A percentile compares a stretch with the other conserved stretches of the same genome.
Conservation (phyloP, 371 early-diverging fungal species). For the Mortierella sp. region DNA sequence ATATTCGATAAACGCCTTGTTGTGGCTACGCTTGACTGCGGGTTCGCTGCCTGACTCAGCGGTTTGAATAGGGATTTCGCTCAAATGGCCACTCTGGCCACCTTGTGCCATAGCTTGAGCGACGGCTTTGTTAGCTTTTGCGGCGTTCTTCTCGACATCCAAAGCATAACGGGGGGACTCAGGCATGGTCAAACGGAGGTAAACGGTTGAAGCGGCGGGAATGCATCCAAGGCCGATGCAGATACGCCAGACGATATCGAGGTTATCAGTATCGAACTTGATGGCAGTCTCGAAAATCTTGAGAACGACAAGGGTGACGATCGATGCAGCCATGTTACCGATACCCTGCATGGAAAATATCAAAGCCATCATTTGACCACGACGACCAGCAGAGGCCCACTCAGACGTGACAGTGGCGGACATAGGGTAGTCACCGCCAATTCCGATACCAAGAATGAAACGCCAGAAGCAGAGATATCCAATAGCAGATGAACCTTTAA, state of each 20-base stretch:
- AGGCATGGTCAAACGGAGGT: constrained; percentile 91
- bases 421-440: constrained; percentile 90
- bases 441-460: constrained; percentile 85
- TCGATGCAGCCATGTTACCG: constrained; percentile 84
- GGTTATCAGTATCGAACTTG: constrained; percentile 56
- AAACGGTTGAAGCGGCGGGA: constrained; percentile 85
- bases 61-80: constrained; percentile 26
- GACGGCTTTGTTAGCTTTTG: constrained; percentile 34
- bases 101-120: constrained; percentile 59
- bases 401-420: constrained; percentile 92
- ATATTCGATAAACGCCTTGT: constrained; percentile 59
- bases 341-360: constrained; percentile 96
- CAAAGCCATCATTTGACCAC: constrained; percentile 80
- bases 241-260: constrained; percentile 92
- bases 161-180: constrained; percentile 92
- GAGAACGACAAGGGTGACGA: constrained; percentile 78
- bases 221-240: constrained; percentile 83
- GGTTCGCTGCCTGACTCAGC: constrained; percentile 50
- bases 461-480: constrained; percentile 80
- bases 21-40: constrained; percentile 37
- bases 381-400: constrained; percentile 79
- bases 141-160: constrained; percentile 77
- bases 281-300: constrained; percentile 77
- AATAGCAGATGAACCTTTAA: not conserved
- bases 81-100: constrained; percentile 58